Base-by-base conservation (phyloP, 2,329 filamentous ascomycete genomes). In the Fusarium acutatum region DNA sequence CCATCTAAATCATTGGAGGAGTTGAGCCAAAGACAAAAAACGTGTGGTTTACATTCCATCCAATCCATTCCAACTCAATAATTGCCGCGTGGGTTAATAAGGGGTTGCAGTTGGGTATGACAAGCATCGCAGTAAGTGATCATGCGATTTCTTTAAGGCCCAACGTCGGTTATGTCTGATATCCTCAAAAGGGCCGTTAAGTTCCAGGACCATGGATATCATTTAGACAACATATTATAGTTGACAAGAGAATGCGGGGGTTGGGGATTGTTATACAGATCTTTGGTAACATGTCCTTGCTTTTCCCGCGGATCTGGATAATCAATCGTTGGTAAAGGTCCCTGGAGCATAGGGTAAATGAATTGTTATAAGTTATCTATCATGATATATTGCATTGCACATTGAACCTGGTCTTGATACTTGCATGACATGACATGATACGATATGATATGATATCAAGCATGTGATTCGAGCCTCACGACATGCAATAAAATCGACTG, bases 121-220 rank as follows among this genome's bases (percentile, higher is more conserved):
- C 46, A 37, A 63, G 26, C 34, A 53, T 20, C 7, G 50, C 15
- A 30, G 54, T 64, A 57, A 74, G 54, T 64, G 62, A 69, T 77
- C 75, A 75, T 74, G 64, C 61, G 64, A 76, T 70, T 73, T 66
- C 47, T 47, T 26, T 11, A n/a, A 30, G 26, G 52, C 61, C 38
- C 34, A 24, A 49, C 28, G 7, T 54, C 57, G 30, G 47, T 18
- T 28, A 15, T 34, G 18, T 35, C 18, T 40, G n/a, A 24, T 32
- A 34, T 18, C 49, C 50, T 60, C 35, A 62, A 62, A 68, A 58
- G 64, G 60, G 41, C 49, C 60, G 43, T 65, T 65, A 20, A 37
- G 32, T 58, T 34, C 40, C 49, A 53, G n/a, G 32, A n/a, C 44
- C 41, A 71, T 67, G 56, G 50, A 49, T 54, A 24, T 22, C 22